Evolutionary conservation across 108 stramenopile species (phyloP), one percentile per base, ranked within the genome.

Genomic region (Mayamaea pseudoterrestris): DNA sequence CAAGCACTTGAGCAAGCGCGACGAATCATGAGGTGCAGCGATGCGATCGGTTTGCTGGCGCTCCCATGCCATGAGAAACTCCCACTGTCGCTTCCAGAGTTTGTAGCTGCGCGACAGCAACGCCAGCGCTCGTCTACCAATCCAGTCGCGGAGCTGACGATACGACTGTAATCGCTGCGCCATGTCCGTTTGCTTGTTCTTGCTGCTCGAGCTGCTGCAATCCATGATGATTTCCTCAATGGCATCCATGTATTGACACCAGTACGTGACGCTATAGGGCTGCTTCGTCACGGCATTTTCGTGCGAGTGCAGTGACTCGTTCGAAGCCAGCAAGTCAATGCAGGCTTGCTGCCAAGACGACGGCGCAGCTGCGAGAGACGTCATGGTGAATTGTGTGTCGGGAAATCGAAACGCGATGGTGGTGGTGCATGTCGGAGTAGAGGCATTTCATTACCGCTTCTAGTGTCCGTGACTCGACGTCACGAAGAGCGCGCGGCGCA

Each of bases 71-170:
- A 42, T 21, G 14, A 44, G 32, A 52, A 82, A 88, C 28, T 65
- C 49, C 62, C 95, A 73, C 58, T 97, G 93, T 27, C 58, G 46
- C 35, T 69, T 71, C 98, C 98, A 99, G 26, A 99, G 61, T 67
- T 99, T 99, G 83, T 97, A 98, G 44, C 74, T 78, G 32, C 93
- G 74, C 9, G 98, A 97, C 24, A 98, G 57, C 11, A 79, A 50
- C 27, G 65, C 50, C 12, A 99, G 61, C 1, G 96, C 82, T 13
- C 97, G 66, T 61, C 91, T 86, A 0, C 65, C 75, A 21, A 83
- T 54, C 22, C 59, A 48, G 36, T 61, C 53, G 16, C 56, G 55
- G 37, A 39, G 25, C 18, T 18, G 2, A 16, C 21, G 26, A 17
- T 55, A 20, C 27, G 55, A 25, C 26, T 32, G 26, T 11, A 34